phyloP scores from a whole-genome alignment of 257 asterid species.

The Voacanga thouarsii region DNA sequence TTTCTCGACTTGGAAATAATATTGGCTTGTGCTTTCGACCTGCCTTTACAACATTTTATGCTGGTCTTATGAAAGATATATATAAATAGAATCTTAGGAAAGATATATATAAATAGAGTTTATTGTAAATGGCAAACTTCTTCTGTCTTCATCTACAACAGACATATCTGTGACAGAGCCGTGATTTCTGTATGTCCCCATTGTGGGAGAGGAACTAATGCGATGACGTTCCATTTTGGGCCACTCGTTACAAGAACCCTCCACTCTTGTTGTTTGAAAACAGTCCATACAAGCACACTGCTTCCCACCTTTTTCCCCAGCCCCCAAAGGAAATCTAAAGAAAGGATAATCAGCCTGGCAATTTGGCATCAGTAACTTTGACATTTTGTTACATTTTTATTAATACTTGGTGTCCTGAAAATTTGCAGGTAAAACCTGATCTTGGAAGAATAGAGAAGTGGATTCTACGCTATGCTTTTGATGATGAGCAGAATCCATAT shows the following conservation, averaged over 20 bases:
- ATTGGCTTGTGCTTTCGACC: background rate
- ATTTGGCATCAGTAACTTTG: background rate
- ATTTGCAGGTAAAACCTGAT: conserved; percentile 68
- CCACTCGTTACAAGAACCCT: background rate
- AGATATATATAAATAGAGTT: background rate
- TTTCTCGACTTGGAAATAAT: background rate
- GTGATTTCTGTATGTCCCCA: background rate
- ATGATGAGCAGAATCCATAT: conserved; percentile 83
- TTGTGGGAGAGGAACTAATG: background rate
- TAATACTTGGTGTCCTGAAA: conserved; percentile 12
- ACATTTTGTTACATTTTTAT: background rate
- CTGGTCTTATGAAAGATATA: background rate
- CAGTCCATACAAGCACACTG: background rate
- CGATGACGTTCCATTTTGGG: background rate
- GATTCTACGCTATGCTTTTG: conserved; percentile 90
- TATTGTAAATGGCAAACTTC: background rate
- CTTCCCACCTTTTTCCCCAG: background rate
- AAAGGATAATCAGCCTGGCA: background rate
- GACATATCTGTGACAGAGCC: background rate
- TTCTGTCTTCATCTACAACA: background rate
- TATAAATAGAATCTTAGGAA: background rate
- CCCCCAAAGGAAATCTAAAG: background rate
- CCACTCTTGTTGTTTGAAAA: background rate
- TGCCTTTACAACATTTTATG: background rate
- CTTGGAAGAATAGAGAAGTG: conserved; percentile 96